These are phyloP conservation scores for Suillus paluster DNA, from an alignment of 768 basidiomycete species.

Conservation along the genomic window DNA sequence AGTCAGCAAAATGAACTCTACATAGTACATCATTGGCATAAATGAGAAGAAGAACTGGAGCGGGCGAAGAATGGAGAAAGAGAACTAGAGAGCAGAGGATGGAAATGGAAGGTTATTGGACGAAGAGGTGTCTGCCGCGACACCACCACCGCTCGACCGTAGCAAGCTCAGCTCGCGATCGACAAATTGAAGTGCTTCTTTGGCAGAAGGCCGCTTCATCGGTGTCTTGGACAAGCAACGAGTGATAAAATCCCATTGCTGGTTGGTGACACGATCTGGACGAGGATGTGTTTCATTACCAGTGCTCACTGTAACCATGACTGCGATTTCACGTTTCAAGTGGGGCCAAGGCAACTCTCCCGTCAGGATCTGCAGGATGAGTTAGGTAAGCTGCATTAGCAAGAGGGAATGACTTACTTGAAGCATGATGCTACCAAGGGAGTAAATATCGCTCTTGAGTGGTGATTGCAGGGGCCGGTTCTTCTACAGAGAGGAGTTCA, in stretches of 20 bases:
- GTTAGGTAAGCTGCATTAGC: not conserved
- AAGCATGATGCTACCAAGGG: conserved; percentile 42
- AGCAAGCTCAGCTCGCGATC: not conserved
- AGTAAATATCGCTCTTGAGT: conserved; percentile 44
- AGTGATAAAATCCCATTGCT: not conserved
- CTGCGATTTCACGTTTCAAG: not conserved
- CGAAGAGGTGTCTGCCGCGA: too few relatives aligned
- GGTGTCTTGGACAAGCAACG: not conserved
- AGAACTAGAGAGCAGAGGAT: too few relatives aligned
- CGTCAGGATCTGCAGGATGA: not conserved
- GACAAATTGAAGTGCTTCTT: conserved; percentile 1
- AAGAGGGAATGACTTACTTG: conserved; percentile 14
- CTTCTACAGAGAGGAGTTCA: conserved; percentile 30
- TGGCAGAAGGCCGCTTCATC: not conserved
- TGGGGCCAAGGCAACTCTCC: not conserved
- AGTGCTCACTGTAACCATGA: not conserved
- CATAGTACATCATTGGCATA: too few relatives aligned
- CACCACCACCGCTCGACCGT: too few relatives aligned
- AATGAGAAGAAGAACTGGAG: too few relatives aligned
- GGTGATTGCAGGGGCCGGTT: not conserved
- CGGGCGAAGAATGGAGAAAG: too few relatives aligned
- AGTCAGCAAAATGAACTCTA: too few relatives aligned
- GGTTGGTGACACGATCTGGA: not conserved
- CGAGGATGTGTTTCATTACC: not conserved
- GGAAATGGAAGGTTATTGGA: too few relatives aligned